phyloP scores from a whole-genome alignment of 2,329 filamentous ascomycete genomes.

The Lachnellula subtilissima region DNA sequence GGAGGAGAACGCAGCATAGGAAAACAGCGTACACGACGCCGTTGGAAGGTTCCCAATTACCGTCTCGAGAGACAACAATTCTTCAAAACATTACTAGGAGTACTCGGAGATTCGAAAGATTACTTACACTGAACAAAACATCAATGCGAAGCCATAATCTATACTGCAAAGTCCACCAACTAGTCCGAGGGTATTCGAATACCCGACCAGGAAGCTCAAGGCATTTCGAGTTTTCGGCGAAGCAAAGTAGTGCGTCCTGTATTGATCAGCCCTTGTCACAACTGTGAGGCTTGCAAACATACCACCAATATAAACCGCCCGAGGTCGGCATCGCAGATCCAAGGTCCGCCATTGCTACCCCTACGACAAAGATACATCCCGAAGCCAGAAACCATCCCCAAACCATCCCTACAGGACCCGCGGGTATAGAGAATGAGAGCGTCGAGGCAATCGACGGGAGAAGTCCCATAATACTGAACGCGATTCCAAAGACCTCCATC shows the following conservation, averaged over 20 bases:
- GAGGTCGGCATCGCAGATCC: slow-evolving; percentile 53
- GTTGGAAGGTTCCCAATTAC: slow-evolving; percentile 50
- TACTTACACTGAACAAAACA: slow-evolving; percentile 50
- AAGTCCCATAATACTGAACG: slow-evolving; percentile 57
- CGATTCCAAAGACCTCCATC: slow-evolving; percentile 57
- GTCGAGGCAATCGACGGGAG: slow-evolving; percentile 57
- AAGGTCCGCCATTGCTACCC: slow-evolving; percentile 53
- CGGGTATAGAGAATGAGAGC: slow-evolving; percentile 52
- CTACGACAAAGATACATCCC: slow-evolving; percentile 53
- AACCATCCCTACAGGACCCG: slow-evolving; percentile 56
- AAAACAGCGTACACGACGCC: slow-evolving; percentile 55
- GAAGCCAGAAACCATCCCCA: slow-evolving; percentile 59
- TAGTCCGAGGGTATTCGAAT: slow-evolving; percentile 56
- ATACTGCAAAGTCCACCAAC: slow-evolving; percentile 59
- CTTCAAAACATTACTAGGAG: slow-evolving; percentile 15
- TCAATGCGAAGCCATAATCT: slow-evolving; percentile 51
- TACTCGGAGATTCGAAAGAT: neutral
- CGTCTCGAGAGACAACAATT: slow-evolving; percentile 52
- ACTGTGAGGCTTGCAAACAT: neutral
- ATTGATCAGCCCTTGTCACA: slow-evolving; percentile 11
- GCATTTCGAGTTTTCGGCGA: slow-evolving; percentile 50
- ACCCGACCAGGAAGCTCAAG: slow-evolving; percentile 55
- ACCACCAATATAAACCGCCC: slow-evolving; percentile 50
- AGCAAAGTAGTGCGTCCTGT: slow-evolving; percentile 55
- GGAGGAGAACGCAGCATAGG: slow-evolving; percentile 46